Percentiles rank a stretch among this genome's conserved stretches.
Evolutionary conservation across 2,329 filamentous ascomycete genomes (phyloP).

Genomic region (Sporothrix phasma): DNA sequence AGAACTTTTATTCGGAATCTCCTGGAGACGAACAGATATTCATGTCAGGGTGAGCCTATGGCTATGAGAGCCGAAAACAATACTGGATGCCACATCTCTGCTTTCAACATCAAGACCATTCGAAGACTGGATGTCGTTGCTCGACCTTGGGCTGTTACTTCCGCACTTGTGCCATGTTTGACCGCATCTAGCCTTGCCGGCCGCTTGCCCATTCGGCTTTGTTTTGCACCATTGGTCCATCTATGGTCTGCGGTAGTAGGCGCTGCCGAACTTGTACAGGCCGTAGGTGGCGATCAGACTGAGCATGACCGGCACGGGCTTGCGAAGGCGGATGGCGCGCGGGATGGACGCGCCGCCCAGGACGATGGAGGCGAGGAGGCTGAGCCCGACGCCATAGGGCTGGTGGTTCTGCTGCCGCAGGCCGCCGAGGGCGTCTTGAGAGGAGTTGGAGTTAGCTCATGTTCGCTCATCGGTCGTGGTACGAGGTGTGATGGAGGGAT

Average conservation of each 20-base stretch:
- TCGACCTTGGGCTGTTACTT: background rate
- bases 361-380: slow-evolving; percentile 77
- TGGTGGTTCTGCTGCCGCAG: slow-evolving; percentile 66
- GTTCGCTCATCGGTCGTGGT: background rate
- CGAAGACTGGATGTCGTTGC: too few species aligned
- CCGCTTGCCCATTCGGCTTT: background rate
- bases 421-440: slow-evolving; percentile 66
- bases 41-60: background rate
- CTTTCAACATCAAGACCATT: background rate
- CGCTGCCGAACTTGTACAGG: slow-evolving; percentile 67
- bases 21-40: background rate
- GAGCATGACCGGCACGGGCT: slow-evolving; percentile 74
- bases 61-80: background rate
- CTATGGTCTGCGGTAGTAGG: slow-evolving; percentile 40
- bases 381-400: slow-evolving; percentile 77
- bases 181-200: background rate
- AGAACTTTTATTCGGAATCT: background rate
- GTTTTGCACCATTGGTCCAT: slow-evolving; percentile 17
- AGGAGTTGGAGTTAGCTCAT: background rate
- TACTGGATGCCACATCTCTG: background rate
- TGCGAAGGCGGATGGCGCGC: slow-evolving; percentile 69
- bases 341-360: slow-evolving; percentile 79
- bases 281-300: slow-evolving; percentile 73
- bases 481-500: background rate
- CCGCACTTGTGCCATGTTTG: background rate